Conservation (phyloP, 371 early-diverging fungal genomes). For the Blyttiomyces sp. region DNA sequence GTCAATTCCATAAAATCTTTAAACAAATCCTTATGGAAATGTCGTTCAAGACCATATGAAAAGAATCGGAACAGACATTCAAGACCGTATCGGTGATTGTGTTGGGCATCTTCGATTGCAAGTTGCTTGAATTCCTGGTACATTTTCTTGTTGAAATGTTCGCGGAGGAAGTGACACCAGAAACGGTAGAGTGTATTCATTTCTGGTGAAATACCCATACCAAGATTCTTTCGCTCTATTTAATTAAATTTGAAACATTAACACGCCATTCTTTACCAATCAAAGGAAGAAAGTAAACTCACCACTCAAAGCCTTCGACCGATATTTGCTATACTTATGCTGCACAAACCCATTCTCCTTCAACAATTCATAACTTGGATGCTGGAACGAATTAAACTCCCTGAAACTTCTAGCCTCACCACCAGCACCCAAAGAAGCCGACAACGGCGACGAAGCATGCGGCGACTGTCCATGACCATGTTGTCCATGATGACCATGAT, state of each 20-base stretch:
- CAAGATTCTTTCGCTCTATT: slow-evolving; percentile 83
- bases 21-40: slow-evolving; percentile 80
- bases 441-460: slow-evolving; percentile 1
- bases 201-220: slow-evolving; percentile 91
- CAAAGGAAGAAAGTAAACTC: neutral
- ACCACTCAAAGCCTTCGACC: slow-evolving; percentile 82
- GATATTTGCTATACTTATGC: slow-evolving; percentile 94
- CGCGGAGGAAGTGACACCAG: slow-evolving; percentile 97
- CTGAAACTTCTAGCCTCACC: slow-evolving; percentile 42
- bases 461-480: neutral
- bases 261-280: neutral
- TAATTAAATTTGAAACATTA: neutral
- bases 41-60: slow-evolving; percentile 90
- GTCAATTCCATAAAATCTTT: slow-evolving; percentile 85
- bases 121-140: slow-evolving; percentile 87
- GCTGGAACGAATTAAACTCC: slow-evolving; percentile 85
- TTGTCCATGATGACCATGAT: neutral
- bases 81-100: slow-evolving; percentile 89
- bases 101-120: slow-evolving; percentile 88
- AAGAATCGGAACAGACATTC: slow-evolving; percentile 97
- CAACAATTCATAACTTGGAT: slow-evolving; percentile 89
- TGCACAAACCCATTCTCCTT: slow-evolving; percentile 94
- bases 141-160: slow-evolving; percentile 90
- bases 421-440: slow-evolving; percentile 2
- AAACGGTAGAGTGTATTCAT: slow-evolving; percentile 97